Conservation (phyloP, 345 rosid species). For the Eucalyptus sideroxylon region DNA sequence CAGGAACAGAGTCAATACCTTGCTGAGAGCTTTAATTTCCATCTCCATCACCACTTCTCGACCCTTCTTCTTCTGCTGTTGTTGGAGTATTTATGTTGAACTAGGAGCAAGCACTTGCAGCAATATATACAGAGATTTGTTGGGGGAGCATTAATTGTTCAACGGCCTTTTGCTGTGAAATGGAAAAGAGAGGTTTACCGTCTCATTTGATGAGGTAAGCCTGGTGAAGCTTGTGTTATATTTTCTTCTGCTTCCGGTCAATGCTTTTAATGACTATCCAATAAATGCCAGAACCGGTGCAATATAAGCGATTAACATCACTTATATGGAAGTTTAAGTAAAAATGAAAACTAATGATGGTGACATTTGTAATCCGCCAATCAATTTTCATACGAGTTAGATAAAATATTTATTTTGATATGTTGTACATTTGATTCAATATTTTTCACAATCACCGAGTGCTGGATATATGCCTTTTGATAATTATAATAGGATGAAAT, state of each 20-base stretch:
- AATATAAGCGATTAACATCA: background rate
- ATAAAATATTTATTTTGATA: background rate
- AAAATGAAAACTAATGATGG: background rate
- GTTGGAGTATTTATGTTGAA: background rate
- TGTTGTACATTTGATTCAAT: background rate
- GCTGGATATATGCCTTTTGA: background rate
- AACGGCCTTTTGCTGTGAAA: background rate
- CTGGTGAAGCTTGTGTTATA: background rate
- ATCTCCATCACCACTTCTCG: background rate
- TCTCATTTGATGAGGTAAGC: background rate
- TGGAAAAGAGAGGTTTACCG: background rate
- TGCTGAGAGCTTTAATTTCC: background rate
- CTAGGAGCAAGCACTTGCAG: background rate
- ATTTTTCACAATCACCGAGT: accelerated
- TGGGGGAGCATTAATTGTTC: background rate
- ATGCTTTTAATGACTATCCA: background rate
- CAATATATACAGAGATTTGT: background rate
- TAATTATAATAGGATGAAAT: background rate
- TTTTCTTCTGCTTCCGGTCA: background rate
- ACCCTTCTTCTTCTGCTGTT: background rate
- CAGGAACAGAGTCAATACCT: background rate
- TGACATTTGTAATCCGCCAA: background rate
- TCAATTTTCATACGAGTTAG: background rate
- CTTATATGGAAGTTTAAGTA: background rate
- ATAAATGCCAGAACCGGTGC: background rate